Evolutionary conservation across 768 basidiomycete genomes (phyloP), one percentile per base, ranked within the genome.

Genomic region (Hysterangium stoloniferum): DNA sequence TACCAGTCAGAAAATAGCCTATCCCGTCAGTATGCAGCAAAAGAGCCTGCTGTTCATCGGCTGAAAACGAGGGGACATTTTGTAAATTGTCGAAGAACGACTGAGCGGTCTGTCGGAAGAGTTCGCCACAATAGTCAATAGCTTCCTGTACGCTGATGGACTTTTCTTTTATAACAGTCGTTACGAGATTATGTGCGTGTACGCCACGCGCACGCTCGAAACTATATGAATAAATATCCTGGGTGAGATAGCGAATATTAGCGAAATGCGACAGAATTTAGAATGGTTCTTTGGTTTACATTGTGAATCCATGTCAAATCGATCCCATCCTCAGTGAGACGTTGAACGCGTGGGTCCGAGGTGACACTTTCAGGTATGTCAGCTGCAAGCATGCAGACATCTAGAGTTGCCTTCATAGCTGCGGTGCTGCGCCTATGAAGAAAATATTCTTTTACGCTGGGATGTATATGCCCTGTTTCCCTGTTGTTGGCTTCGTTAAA

Each of bases 141-240:
- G 82, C 78, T 24, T 72, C 70, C 62, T 85, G 83, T 42, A 84
- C 66, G 48, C 70, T 68, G 44, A 81, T 62, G 19, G 64, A 57
- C 47, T 71, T 71, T 55, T 76, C 73, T 52, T 75, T 63, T 78
- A 84, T 83, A 52, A 83, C 71, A 32, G 84, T 79, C 7, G 79
- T 80, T 45, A 87, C 68, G 56, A 85, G 71, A 61, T 85, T 86
- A 60, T 83, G 84, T 51, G 78, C 78, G 24, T 66, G 69, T 45
- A 78, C 75, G 17, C 82, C 84, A 57, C 76, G 76, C 45, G 76
- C 73, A 57, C 82, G 79, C 57, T 87, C 83, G 75, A 82, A 78
- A 62, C 82, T 78, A 64, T 84, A 86, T 6, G 80, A 84, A 58
- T 82, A 84, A 13, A 84, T 64, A 54, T 86, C 82, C 82, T 83